Evolutionary conservation across 179 eudicot species (phyloP), one percentile per base, ranked within the genome.

Genomic region (Nepenthes alata): DNA sequence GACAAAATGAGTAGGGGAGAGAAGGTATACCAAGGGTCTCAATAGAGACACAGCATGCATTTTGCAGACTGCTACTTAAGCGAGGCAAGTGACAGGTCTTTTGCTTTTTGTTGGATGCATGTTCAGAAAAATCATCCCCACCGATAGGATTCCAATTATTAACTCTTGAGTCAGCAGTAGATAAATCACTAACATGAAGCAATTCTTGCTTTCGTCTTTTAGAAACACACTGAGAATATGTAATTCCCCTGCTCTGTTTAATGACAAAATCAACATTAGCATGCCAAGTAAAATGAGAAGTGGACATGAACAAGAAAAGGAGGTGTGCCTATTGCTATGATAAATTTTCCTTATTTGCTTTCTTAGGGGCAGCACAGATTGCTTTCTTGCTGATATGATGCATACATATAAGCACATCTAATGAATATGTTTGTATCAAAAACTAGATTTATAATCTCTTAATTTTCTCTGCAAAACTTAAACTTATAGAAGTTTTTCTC

Each of bases 231-330:
- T 47, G 60, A 15, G 67, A 64, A 66, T 69, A 72, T 61, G 81
- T 74, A 49, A 87, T 81, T 64, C 96, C 98, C 72, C 82, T 77
- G 37, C 35, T 61, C 87, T 84, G 80, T 61, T 15, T 58, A 11
- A 65, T 58, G 7, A 2, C 38, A 11, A 37, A 11, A n/a, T 4
- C 14, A 57, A 25, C 54, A 57, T 49, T 53, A 50, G 12, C 64
- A 60, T 6, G 53, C 41, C 16, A 9, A 35, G 58, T 55, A 16
- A 7, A 41, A 34, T 25, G 37, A 55, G 4, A 7, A 55, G 37
- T 52, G 58, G 44, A 53, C 4, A 38, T 4, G 35, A 61, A 38
- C 36, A 52, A 36, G 25, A 60, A 45, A 55, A 64, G 5, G 8
- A 4, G 45, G 45, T 4, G 8, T 41, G 45, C 6, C 45, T 0